Percentiles rank a stretch among this genome's conserved stretches.
Conservation (phyloP, 179 eudicot genomes). For the Beta macrorhiza region DNA sequence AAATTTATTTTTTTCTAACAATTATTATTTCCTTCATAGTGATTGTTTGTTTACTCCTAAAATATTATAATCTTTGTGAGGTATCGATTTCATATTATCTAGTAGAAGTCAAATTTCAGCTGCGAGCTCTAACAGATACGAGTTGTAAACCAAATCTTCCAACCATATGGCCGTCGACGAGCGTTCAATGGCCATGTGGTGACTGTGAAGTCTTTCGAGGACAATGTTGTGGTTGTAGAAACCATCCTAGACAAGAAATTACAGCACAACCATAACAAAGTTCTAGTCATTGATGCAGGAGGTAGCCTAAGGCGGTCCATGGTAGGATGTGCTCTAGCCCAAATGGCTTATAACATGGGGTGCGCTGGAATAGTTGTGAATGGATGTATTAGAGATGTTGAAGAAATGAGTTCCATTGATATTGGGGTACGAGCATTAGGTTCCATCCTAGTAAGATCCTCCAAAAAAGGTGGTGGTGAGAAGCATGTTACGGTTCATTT, state of each 20-base stretch:
- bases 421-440: conserved; percentile 29
- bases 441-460: conserved; percentile 15
- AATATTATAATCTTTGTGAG: too few species aligned
- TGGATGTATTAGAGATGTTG: not conserved
- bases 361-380: conserved; percentile 26
- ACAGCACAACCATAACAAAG: not conserved
- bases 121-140: too few species aligned
- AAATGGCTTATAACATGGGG: conserved; percentile 15
- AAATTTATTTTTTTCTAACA: too few species aligned
- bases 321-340: conserved; percentile 16
- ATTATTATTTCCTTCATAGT: too few species aligned
- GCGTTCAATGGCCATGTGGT: too few species aligned
- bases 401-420: conserved; percentile 8
- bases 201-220: conserved; percentile 19
- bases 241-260: not conserved
- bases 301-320: not conserved
- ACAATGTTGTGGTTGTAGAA: conserved; percentile 12
- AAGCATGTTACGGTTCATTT: not conserved
- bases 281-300: conserved; percentile 21
- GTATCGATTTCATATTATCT: too few species aligned
- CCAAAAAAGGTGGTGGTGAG: too few species aligned
- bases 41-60: too few species aligned
- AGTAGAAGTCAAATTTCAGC: too few species aligned
- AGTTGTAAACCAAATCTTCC: too few species aligned
- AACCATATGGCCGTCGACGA: too few species aligned